A percentile compares a stretch with the other conserved stretches of the same genome.
Conservation (phyloP, 1,284 basidiomycete species). For the Chalciporus sp. region DNA sequence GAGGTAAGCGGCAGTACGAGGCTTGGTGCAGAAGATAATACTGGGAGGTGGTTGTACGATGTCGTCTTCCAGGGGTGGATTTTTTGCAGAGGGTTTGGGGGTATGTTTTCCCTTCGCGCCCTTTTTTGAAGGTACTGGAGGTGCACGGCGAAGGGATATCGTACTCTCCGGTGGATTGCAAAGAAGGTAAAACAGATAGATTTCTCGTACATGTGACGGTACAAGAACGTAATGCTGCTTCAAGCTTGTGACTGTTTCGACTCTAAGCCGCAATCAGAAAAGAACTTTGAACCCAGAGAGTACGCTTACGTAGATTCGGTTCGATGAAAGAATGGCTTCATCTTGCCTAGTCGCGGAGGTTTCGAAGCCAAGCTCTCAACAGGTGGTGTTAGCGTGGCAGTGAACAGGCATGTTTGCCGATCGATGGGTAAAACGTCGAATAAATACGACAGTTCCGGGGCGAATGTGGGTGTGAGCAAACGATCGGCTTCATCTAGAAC, state of each 20-base stretch:
- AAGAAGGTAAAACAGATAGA: conserved; percentile 90
- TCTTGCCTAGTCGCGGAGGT: conserved; percentile 79
- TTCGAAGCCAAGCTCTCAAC: conserved; percentile 82
- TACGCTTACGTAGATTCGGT: conserved; percentile 73
- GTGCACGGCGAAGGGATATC: conserved; percentile 60
- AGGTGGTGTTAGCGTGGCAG: conserved; percentile 89
- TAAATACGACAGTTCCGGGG: conserved; percentile 81
- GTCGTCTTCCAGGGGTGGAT: conserved; percentile 48
- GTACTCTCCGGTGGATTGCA: conserved; percentile 86
- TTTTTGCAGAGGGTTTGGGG: conserved; percentile 37
- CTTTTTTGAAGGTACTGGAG: conserved; percentile 45
- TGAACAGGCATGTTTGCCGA: conserved; percentile 95
- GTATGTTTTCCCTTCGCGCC: conserved; percentile 35
- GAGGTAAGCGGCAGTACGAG: conserved; percentile 89
- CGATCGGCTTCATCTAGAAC: conserved; percentile 97
- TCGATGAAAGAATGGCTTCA: conserved; percentile 86
- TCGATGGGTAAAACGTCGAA: conserved; percentile 82
- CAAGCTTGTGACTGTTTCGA: conserved; percentile 84
- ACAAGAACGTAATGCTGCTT: conserved; percentile 92
- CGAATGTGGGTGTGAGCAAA: conserved; percentile 88
- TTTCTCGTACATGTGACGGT: conserved; percentile 93
- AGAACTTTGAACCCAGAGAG: not conserved
- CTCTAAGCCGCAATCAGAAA: conserved; percentile 45
- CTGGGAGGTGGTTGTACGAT: conserved; percentile 81
- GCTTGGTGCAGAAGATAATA: conserved; percentile 92